Base-by-base conservation (phyloP, 192 early-diverging fungal species). In the Phycomyces blakesleeanus region DNA sequence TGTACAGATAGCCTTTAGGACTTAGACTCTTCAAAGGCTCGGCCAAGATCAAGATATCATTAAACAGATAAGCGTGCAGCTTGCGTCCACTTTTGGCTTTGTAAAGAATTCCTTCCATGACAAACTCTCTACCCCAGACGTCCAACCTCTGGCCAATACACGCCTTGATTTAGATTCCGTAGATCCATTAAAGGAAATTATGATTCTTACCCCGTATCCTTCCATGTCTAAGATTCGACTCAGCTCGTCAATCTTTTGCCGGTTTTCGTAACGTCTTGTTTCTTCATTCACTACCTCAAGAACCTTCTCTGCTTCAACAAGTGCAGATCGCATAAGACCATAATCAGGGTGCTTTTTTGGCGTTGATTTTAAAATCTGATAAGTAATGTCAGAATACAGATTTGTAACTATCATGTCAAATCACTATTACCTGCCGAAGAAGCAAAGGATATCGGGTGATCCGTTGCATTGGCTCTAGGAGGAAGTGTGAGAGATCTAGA, bases 391-490 rank as follows among this genome's bases (percentile, higher is more conserved):
- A 18, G 25, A 16, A 53, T 40, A 34, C 18, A 26, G 12, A 34
- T 34, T 38, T 0, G 37, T 25, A 5, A 50, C 24, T 51, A 53
- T 21, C 8, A 15, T 38, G 27, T 20, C n/a, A 21, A 0, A 9
- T 9, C 24, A 49, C 0, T 54, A 29, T 26, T 76, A 85, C 85
- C 69, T 93, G 87, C 14, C 87, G 82, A 24, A 98, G 78, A 14
- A 98, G 79, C 47, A 99, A 76, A 21, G 88, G 89, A 74, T 98
- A 99, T 75, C 95, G 82, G 14, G 95, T 95, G 40, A 99, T 83
- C 5, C 97, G 86, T 72, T 99, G 97, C 25, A 99, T 83, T 1
- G 97, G 97, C 7, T 96, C 80, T 21, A 98, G 81, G 37, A 94
- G 74, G 59, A 87, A 94, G 26, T 86, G 87, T 0, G 84, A 88